phyloP scores from a whole-genome alignment of 2,329 filamentous ascomycete genomes.

The Fusarium fracticaudum region DNA sequence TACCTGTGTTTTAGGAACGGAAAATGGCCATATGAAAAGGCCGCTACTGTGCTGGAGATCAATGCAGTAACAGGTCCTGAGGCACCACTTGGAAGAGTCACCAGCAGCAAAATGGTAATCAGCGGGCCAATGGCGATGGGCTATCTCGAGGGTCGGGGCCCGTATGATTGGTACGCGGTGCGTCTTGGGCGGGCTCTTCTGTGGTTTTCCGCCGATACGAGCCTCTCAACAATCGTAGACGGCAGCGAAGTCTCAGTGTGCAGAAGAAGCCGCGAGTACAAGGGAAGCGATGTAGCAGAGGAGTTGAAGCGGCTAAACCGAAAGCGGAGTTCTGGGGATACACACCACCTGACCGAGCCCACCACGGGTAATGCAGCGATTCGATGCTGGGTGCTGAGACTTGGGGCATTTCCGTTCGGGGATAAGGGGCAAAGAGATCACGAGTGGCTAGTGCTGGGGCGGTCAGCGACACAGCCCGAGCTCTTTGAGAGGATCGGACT shows the following conservation, averaged over 20 bases:
- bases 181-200: background rate
- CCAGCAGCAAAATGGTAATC: constrained; percentile 8
- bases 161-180: background rate
- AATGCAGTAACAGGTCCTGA: constrained; percentile 3
- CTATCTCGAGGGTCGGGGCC: background rate
- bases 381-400: constrained; percentile 26
- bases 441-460: constrained; percentile 27
- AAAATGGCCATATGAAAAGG: constrained; percentile 19
- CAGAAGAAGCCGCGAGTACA: background rate
- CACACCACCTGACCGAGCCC: background rate
- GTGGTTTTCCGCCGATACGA: constrained; percentile 13
- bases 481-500: constrained; percentile 28
- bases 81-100: constrained; percentile 26
- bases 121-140: constrained; percentile 15
- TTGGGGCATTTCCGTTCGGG: constrained; percentile 16
- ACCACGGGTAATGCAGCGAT: background rate
- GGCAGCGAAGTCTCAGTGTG: constrained; percentile 12
- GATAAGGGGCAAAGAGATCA: background rate
- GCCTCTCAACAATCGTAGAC: constrained; percentile 4
- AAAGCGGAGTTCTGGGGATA: background rate
- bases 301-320: background rate
- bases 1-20: constrained; percentile 39
- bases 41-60: constrained; percentile 12
- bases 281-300: background rate
- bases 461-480: background rate